Base-by-base conservation (phyloP, 371 early-diverging fungal genomes). In the Mucor racemosus region DNA sequence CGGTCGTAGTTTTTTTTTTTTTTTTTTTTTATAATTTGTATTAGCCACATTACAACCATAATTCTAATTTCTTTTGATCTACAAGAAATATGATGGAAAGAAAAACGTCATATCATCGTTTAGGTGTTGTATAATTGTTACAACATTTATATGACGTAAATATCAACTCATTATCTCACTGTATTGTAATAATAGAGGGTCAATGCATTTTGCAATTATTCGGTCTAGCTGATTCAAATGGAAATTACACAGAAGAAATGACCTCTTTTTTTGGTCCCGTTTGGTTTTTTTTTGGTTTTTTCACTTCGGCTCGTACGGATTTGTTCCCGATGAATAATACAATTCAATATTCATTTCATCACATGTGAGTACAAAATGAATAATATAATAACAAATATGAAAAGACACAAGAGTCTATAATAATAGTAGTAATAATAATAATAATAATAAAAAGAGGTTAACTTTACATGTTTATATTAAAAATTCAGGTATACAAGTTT, bases 401-500 rank as follows among this genome's bases (percentile, higher is more conserved):
- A n/a, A 46, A 14, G 41, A 33, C n/a, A n/a, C n/a, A n/a, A n/a
- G n/a, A n/a, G n/a, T n/a, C n/a, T n/a, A n/a, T n/a, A n/a, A n/a
- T n/a, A n/a, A n/a, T n/a, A n/a, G n/a, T n/a, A n/a, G n/a, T n/a
- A n/a, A n/a, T n/a, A n/a, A n/a, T n/a, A n/a, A n/a, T n/a, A n/a
- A n/a, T n/a, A n/a, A n/a, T n/a, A n/a, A n/a, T n/a, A n/a, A 14
- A 62, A 62, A 50, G 50, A 38, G 36, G 26, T n/a, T 34, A 53
- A 53, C 53, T 53, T 10, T 53, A 53, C 21, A 31, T 53, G n/a
- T 38, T 62, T 38, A 62, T 62, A 62, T 62, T 50, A 48, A 33
- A 21, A 60, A 35, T 26, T 26, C 1, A 26, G 1, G 26, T 26
- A 26, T 26, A 26, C 26, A 26, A 26, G 26, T 26, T 26, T 26